Evolutionary conservation across 78 protist species (phyloP), one percentile per base, ranked within the genome.

Genomic region (Dictyostelium firmibasis): DNA sequence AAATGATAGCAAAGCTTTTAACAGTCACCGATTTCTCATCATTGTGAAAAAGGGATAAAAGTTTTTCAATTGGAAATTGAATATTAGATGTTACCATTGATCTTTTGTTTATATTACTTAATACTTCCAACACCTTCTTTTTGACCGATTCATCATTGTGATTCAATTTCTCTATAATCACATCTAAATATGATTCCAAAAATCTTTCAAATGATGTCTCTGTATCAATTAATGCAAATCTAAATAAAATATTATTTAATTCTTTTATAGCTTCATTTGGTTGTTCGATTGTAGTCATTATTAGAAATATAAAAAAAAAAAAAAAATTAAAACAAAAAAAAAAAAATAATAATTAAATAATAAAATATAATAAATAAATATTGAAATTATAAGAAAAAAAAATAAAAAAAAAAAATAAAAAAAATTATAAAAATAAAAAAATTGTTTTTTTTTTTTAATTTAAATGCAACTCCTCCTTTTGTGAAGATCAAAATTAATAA

Each of bases 121-220:
- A 67, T 31, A 92, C 85, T 7, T 92, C 96, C 91, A 92, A 41
- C 0, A 84, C 96, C 81, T 92, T 85, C 25, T 92, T 79, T 88
- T 92, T 92, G 2, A 76, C 41, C 2, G 6, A 4, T 23, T 79
- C 91, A 64, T 84, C 86, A 18, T 33, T 31, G 10, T 25, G 1
- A 38, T 84, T 27, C 7, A 25, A 25, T 43, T 57, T 57, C 29
- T n/a, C 13, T 13, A 18, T 35, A 6, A 87, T 62, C 2, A 77
- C 79, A 53, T 27, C 44, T 4, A 75, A 57, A 57, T 77, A 77
- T 27, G 13, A 14, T n/a, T 86, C 93, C 7, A 86, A 78, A 57
- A 86, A 86, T 29, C 4, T 53, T 57, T 77, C 83, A 43, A 31
- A 86, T 9, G 93, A 62, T 38, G 62, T 13, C 16, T 60, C 93